Base-by-base conservation (phyloP, 2,329 filamentous ascomycete species). In the Trichoderma simmonsii region DNA sequence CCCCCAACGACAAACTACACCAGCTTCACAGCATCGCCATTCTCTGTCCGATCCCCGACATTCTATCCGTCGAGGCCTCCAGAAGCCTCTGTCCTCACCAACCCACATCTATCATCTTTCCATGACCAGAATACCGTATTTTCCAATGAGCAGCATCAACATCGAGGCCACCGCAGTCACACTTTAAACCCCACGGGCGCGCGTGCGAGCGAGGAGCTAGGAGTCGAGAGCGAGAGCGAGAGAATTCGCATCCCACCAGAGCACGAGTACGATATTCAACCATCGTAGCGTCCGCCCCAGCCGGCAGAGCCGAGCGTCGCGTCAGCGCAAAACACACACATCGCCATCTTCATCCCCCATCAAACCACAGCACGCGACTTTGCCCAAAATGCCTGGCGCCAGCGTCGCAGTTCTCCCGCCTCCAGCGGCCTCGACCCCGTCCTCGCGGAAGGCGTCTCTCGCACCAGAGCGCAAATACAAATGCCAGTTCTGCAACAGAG, bases 391-490 rank as follows among this genome's bases (percentile, higher is more conserved):
- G 91, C 90, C 91, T 81, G 90, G 89, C 85, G 88, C 91, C 81
- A 88, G 84, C 82, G 88, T 91, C 83, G 90, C 90, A 78, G 86
- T 89, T 77, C 85, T 87, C 77, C 84, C 90, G 77, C 85, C 92
- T 80, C 83, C 89, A 77, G 87, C 89, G 80, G 85, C 89, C 80
- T 89, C 93, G 80, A 89, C 91, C 80, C 88, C 92, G 81, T 88
- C 89, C 78, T 88, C 91, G 79, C 90, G 93, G 83, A 97, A 97
- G 85, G 84, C 91, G 76, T 87, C 92, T 74, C 85, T 91, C 77
- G 91, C 90, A 77, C 94, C 95, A 71, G 96, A 98, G 86, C 95
- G 97, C 87, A 97, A 98, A 85, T 99, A 99, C 90, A 98, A 98
- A 83, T 99, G 96, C 86, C 94, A 97, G 87, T 98, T 97, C 84